Evolutionary conservation across 2,329 filamentous ascomycete species (phyloP).

Genomic region (Penicillium sp.): DNA sequence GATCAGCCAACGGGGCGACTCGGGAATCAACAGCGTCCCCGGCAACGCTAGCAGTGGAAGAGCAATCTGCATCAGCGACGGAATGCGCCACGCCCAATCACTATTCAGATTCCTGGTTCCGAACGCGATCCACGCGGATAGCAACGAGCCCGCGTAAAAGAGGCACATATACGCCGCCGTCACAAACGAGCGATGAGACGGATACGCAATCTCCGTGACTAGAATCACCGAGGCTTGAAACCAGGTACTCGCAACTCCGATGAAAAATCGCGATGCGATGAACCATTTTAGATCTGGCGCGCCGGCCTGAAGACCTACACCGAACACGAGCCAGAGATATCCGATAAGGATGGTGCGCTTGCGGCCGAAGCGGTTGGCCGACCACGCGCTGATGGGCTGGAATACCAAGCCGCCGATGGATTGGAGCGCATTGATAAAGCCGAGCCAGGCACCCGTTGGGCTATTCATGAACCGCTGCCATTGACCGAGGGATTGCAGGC

Average conservation of each 20-base stretch:
- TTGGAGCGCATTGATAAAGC: slow-evolving; percentile 34
- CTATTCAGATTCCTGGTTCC: background rate
- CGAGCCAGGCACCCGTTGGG: slow-evolving; percentile 32
- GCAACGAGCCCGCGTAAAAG: background rate
- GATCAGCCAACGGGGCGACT: slow-evolving; percentile 17
- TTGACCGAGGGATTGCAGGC: slow-evolving; percentile 34
- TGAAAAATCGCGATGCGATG: background rate
- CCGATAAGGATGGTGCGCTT: slow-evolving; percentile 20
- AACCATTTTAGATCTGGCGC: background rate
- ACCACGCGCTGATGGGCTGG: slow-evolving; percentile 31
- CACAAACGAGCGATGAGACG: background rate
- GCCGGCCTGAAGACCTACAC: background rate
- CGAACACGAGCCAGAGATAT: background rate
- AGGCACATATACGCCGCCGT: background rate
- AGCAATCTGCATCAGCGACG: slow-evolving; percentile 15
- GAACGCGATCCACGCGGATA: background rate
- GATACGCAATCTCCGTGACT: background rate
- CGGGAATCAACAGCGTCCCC: background rate
- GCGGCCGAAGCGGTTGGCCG: slow-evolving; percentile 41
- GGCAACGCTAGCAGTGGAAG: slow-evolving; percentile 12
- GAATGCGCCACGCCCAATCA: slow-evolving; percentile 17
- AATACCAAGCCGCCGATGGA: slow-evolving; percentile 32
- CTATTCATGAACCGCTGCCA: slow-evolving; percentile 37
- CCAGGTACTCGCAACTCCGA: background rate
- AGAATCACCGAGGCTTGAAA: background rate